phyloP scores from a whole-genome alignment of 164 flowering plant species.

The Platanus orientalis region DNA sequence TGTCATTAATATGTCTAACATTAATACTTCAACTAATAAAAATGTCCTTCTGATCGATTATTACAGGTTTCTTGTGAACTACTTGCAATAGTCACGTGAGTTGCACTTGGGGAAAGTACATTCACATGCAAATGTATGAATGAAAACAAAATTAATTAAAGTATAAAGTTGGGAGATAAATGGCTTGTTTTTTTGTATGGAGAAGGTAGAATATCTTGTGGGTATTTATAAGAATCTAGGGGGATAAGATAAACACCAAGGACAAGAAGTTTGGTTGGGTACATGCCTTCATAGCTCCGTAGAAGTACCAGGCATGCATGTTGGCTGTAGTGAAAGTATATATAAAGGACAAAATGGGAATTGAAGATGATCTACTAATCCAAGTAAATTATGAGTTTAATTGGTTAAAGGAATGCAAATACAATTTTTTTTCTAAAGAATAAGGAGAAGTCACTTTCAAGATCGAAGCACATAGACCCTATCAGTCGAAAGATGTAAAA shows the following conservation, averaged over 20 bases:
- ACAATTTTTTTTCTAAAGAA: too few relatives aligned
- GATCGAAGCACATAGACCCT: background rate
- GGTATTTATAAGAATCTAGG: constrained; percentile 4
- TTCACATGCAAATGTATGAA: constrained; percentile 61
- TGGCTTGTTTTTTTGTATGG: constrained; percentile 25
- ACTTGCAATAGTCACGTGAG: constrained; percentile 56
- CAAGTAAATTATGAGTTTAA: background rate
- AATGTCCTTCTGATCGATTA: constrained; percentile 1
- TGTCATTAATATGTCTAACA: background rate
- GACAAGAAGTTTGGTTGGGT: constrained; percentile 16
- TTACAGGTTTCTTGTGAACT: constrained; percentile 37
- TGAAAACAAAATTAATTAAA: constrained; percentile 38
- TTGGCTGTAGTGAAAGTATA: background rate
- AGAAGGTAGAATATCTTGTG: constrained; percentile 11
- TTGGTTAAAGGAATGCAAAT: background rate
- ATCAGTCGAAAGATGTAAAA: background rate
- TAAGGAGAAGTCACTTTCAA: background rate
- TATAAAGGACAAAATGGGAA: background rate
- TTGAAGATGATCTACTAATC: background rate
- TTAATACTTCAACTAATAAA: constrained; percentile 10
- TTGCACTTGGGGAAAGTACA: constrained; percentile 59
- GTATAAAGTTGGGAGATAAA: constrained; percentile 35
- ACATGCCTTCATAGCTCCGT: constrained; percentile 9
- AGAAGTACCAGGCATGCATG: constrained; percentile 6
- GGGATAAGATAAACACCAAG: constrained; percentile 19